Conservation (phyloP, 2,329 filamentous ascomycete species). For the Arthrobotrys megalospora region DNA sequence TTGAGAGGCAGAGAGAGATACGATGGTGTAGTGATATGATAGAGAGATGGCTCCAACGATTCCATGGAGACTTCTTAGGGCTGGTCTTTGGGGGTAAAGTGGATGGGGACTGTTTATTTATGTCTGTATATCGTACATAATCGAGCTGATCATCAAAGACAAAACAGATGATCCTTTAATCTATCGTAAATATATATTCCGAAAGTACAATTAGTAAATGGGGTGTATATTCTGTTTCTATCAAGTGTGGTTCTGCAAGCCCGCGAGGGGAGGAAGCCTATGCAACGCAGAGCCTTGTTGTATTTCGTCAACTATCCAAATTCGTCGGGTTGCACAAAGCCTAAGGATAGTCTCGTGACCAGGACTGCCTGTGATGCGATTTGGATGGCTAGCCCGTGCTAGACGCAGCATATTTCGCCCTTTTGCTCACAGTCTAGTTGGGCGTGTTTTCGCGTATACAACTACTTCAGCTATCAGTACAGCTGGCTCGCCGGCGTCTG, state of each 20-base stretch:
- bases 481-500: too few relatives aligned
- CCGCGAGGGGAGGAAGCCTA: too few relatives aligned
- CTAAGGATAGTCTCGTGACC: background rate
- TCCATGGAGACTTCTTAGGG: conserved; percentile 7
- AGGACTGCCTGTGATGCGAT: background rate
- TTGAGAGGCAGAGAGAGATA: conserved; percentile 8
- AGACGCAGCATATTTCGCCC: too few relatives aligned
- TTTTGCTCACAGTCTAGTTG: too few relatives aligned
- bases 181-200: too few relatives aligned
- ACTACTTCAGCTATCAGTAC: too few relatives aligned
- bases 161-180: background rate
- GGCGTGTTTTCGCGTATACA: background rate
- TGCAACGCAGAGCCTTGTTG: conserved; percentile 15
- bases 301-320: conserved; percentile 12
- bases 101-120: background rate
- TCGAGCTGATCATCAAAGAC: background rate
- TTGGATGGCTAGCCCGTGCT: too few relatives aligned
- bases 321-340: conserved; percentile 12
- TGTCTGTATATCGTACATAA: background rate
- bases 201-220: too few relatives aligned
- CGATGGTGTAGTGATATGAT: conserved; percentile 8
- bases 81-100: background rate
- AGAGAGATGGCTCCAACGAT: background rate
- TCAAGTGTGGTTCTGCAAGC: background rate
- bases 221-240: background rate